Conservation (phyloP, 495 filamentous ascomycete genomes). For the Tuber calosporum region DNA sequence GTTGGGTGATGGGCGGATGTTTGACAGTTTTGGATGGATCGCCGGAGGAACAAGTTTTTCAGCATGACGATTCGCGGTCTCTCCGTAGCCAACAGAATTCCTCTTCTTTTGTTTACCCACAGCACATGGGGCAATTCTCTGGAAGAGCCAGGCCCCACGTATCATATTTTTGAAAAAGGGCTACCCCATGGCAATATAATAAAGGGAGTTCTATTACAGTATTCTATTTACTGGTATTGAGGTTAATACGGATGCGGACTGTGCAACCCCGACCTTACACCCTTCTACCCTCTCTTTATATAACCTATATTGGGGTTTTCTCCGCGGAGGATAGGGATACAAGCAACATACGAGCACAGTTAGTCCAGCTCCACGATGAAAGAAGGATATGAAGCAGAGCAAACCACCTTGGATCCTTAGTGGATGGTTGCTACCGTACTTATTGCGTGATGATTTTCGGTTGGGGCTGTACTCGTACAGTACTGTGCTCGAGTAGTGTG, state of each 20-base stretch:
- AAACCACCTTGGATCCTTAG: background rate
- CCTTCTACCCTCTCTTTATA: background rate
- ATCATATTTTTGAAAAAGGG: background rate
- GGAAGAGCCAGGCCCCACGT: constrained; percentile 1
- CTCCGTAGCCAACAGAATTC: background rate
- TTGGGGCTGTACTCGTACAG: background rate
- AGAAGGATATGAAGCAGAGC: background rate
- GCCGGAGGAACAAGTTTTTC: background rate
- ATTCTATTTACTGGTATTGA: background rate
- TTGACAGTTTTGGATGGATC: background rate
- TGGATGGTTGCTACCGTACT: background rate
- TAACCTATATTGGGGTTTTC: constrained; percentile 1
- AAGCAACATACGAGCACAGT: background rate
- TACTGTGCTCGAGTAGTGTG: no score
- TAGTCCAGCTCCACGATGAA: background rate
- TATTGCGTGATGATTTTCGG: background rate
- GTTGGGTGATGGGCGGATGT: background rate
- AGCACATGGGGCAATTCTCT: constrained; percentile 1
- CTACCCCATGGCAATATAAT: constrained; percentile 2
- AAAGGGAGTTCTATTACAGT: background rate
- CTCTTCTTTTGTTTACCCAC: background rate
- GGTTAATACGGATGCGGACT: background rate
- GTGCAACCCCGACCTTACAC: background rate
- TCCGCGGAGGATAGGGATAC: background rate
- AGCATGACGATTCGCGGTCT: background rate